Evolutionary conservation across 208 protist genomes (phyloP).

Genomic region (Wallacemonas sp.): DNA sequence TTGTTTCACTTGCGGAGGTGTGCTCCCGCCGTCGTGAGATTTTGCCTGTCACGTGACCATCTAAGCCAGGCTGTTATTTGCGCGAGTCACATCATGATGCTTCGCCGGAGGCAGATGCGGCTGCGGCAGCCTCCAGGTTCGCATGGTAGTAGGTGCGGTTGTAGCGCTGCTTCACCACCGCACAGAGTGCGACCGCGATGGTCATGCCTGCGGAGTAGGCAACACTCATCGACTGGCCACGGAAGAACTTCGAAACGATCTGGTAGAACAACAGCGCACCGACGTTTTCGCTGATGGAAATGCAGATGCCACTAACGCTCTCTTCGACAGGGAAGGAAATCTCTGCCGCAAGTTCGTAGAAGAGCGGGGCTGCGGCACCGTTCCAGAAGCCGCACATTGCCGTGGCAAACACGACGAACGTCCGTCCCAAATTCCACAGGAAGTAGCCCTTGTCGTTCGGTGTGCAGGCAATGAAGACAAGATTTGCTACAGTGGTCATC

Average conservation of each 20-base stretch:
- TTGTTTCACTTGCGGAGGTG: no score
- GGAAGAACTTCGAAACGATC: conserved; percentile 68
- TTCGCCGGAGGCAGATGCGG: neutral
- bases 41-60: neutral
- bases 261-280: conserved; percentile 84
- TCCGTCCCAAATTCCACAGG: conserved; percentile 60
- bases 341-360: conserved; percentile 84
- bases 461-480: conserved; percentile 78
- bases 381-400: conserved; percentile 86
- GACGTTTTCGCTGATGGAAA: conserved; percentile 82
- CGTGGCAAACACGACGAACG: conserved; percentile 71
- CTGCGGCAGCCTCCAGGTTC: conserved; percentile 27
- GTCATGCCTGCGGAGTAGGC: conserved; percentile 86
- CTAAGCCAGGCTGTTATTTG: neutral
- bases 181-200: conserved; percentile 61
- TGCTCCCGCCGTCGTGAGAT: neutral
- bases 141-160: conserved; percentile 68
- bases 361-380: conserved; percentile 81
- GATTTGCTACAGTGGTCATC: conserved; percentile 72
- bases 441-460: conserved; percentile 76
- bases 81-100: neutral
- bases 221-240: conserved; percentile 72
- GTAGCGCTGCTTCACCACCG: conserved; percentile 77
- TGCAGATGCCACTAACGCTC: conserved; percentile 77
- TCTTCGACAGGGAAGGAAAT: conserved; percentile 88